Evolutionary conservation across 2,329 filamentous ascomycete species (phyloP), one percentile per base, ranked within the genome.

Genomic region (Aspergillus japonicus): DNA sequence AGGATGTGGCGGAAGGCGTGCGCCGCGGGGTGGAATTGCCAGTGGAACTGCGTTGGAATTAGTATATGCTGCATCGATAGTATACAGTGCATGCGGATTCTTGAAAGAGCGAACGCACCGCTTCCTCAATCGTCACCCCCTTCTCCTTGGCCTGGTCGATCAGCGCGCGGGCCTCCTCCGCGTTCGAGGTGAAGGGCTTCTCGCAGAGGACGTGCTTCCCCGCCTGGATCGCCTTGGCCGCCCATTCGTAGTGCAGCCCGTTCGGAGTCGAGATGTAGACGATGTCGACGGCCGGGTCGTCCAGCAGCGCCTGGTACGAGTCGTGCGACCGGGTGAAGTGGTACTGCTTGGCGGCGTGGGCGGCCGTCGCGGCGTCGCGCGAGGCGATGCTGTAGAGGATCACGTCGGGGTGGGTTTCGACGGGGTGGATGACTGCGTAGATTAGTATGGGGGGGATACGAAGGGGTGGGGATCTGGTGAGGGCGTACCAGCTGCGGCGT

Each of bases 161-260:
- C 29, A 84, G 73, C 0, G 67, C 61, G 24, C 70, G 67, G 5
- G 80, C 81, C 64, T 85, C 80, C 0, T 54, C 58, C 6, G 71
- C 66, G 62, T 82, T 83, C 31, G 73, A 74, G 19, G 74, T 75
- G 2, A 77, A 75, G 0, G 82, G 82, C 68, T 85, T 84, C 66
- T 85, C 83, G 3, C 84, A 69, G 1, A 85, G 75, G 21, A 85
- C 82, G 65, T 85, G 82, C 64, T 84, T 85, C 7, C 80, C 80
- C 1, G 77, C 77, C 29, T 70, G 66, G 21, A 85, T 71, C 3
- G 81, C 78, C 57, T 77, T 77, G 19, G 79, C 63, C n/a, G 82
- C 75, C 78, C 80, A 84, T 61, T 81, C 77, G 26, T 67, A 71
- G 47, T 76, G 74, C 8, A 67, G 63, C 7, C 57, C 64, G 52